phyloP scores from a whole-genome alignment of 306 rosid species.

The Quercus bicolor region DNA sequence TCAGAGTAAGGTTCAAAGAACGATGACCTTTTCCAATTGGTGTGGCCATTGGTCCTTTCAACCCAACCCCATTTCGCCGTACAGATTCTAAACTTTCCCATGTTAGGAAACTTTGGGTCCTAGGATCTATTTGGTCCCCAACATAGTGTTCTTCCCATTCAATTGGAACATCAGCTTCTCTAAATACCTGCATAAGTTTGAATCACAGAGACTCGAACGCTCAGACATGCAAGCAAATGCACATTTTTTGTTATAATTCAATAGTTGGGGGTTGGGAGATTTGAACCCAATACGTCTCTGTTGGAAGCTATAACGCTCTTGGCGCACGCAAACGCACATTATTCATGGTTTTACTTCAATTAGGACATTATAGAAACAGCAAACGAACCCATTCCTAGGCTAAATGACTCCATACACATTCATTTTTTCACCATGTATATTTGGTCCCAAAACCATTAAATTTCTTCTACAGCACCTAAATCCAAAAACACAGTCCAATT shows the following conservation, averaged over 20 bases:
- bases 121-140: slow-evolving; percentile 71
- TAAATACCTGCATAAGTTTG: slow-evolving; percentile 49
- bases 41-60: slow-evolving; percentile 99
- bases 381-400: neutral
- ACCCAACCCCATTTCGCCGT: slow-evolving; percentile 70
- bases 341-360: neutral
- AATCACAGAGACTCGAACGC: neutral
- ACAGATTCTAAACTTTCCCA: slow-evolving; percentile 99
- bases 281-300: too few relatives aligned
- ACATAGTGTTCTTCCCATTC: slow-evolving; percentile 99
- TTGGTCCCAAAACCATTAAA: neutral
- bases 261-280: too few relatives aligned
- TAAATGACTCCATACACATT: neutral
- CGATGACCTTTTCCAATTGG: slow-evolving; percentile 99
- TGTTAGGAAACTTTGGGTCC: slow-evolving; percentile 90
- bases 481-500: neutral
- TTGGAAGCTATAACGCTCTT: too few relatives aligned
- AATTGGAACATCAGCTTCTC: slow-evolving; percentile 75
- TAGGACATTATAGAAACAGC: neutral
- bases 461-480: neutral
- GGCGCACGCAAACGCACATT: neutral
- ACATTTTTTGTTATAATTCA: too few relatives aligned
- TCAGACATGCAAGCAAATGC: neutral
- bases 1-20: slow-evolving; percentile 89
- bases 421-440: neutral